Base-by-base conservation (phyloP, 768 basidiomycete genomes). In the Tremella yokohamensis region DNA sequence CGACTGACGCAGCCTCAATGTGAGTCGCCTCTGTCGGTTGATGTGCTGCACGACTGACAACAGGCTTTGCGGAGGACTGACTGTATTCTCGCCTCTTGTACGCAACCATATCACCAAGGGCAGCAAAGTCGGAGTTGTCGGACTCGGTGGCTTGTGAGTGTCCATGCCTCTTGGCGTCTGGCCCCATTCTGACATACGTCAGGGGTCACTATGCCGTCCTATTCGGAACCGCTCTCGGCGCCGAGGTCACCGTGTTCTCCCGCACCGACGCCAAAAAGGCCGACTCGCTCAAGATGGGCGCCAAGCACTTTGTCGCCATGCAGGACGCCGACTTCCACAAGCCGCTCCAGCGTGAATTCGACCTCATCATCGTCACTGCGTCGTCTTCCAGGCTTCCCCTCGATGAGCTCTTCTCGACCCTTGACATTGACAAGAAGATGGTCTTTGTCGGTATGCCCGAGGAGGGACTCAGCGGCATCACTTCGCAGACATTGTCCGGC, bases 81-180 rank as follows among this genome's bases (percentile, higher is more conserved):
- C 85, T 6, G 82, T 83, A 6, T 85, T 79, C 76, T 84, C 83
- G 0, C 85, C 86, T 11, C 76, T 87, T 18, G 78, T 79, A 24
- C 77, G 82, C 26, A 81, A 84, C 73, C 81, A 82, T 25, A 70
- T 63, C 56, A 84, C 84, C 0, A 82, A 83, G 0, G 85, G 85
- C 40, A 84, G 83, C 76, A 81, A 80, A 59, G 83, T 87, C 61
- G 86, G 84, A 42, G 74, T 87, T 45, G 78, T 87, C 60, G 85
- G 85, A 40, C 81, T 87, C 38, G 85, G 85, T 39, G 85, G 84
- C n/a, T 77, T 85, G 29, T 34, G 29, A 34, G 29, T 34, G 29
- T 11, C 29, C 11, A 6, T 34, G 29, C 29, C 29, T 11, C 29
- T 34, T 34, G 29, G 6, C 29, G 29, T 11, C 6, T 34, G 11